These are phyloP conservation scores for Abrus precatorius DNA, from an alignment of 306 rosid species.

Conservation along the genomic window DNA sequence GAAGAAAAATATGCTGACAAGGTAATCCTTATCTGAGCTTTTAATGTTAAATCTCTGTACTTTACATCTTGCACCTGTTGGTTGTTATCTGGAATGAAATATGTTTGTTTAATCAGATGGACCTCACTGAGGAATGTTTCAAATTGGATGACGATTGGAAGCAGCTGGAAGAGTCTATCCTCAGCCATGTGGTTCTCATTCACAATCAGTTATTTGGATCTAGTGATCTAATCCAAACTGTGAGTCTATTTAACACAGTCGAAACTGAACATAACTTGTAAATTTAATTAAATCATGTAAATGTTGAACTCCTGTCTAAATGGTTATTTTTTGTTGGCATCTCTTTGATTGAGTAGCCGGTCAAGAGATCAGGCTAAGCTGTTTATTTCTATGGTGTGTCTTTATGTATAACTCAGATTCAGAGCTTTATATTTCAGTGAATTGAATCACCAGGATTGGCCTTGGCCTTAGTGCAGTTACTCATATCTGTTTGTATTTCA, in stretches of 20 bases:
- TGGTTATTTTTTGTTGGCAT: not conserved
- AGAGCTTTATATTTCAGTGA: not conserved
- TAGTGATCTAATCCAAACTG: conserved; percentile 64
- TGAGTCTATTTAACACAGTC: conserved; percentile 55
- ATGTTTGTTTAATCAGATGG: conserved; percentile 60
- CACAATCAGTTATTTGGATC: conserved; percentile 85
- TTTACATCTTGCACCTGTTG: not conserved
- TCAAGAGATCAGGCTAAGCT: not conserved
- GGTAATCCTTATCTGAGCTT: conserved; percentile 46
- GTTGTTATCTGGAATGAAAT: conserved; percentile 28
- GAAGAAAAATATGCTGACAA: conserved; percentile 51
- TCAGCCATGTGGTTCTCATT: conserved; percentile 61
- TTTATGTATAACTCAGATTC: not conserved
- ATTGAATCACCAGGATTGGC: not conserved
- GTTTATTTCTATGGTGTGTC: not conserved
- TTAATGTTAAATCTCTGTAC: conserved; percentile 9
- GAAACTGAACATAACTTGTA: not conserved
- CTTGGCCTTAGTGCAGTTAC: not conserved
- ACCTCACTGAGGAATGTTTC: conserved; percentile 58
- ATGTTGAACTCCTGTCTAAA: not conserved
- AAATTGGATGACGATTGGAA: conserved; percentile 74
- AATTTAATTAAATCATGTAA: not conserved
- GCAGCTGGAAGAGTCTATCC: conserved; percentile 68
- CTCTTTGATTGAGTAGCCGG: not conserved
- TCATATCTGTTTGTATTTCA: not conserved